A percentile compares a stretch with the other conserved stretches of the same genome.
These are phyloP conservation scores for Gymnopilus junonius DNA, from an alignment of 768 basidiomycete species.

Conservation along the genomic window DNA sequence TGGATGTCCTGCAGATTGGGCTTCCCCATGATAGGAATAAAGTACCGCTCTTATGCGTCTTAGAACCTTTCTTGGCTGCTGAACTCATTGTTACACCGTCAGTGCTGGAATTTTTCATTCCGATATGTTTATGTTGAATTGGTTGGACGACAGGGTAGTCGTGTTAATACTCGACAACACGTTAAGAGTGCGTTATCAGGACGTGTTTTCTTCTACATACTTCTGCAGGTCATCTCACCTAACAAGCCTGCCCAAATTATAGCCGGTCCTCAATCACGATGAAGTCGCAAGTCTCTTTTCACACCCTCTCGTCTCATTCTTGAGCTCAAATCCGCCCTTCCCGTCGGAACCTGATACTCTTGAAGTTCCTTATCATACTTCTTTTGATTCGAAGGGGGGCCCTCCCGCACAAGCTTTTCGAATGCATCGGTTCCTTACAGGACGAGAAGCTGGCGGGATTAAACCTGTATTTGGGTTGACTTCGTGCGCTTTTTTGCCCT, in stretches of 20 bases:
- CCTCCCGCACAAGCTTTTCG: slow-evolving; percentile 48
- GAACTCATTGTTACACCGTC: slow-evolving; percentile 84
- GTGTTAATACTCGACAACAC: slow-evolving; percentile 83
- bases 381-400: slow-evolving; percentile 54
- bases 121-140: not conserved
- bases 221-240: not conserved
- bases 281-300: slow-evolving; percentile 88
- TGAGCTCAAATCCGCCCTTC: slow-evolving; percentile 63
- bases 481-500: slow-evolving; percentile 60
- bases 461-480: slow-evolving; percentile 92
- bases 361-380: slow-evolving; percentile 70
- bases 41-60: slow-evolving; percentile 74
- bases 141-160: slow-evolving; percentile 61
- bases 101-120: slow-evolving; percentile 30
- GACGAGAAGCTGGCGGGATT: slow-evolving; percentile 80
- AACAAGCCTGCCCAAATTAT: not conserved
- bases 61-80: slow-evolving; percentile 81
- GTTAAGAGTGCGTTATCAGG: slow-evolving; percentile 54
- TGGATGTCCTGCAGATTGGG: slow-evolving; percentile 63
- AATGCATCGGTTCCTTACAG: slow-evolving; percentile 83
- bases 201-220: not conserved
- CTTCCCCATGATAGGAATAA: slow-evolving; percentile 73
- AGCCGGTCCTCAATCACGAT: slow-evolving; percentile 80
- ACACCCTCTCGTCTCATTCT: slow-evolving; percentile 80
- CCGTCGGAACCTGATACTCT: slow-evolving; percentile 53